These are phyloP conservation scores for Urochloa ruziziensis DNA, from an alignment of 176 grass and related monocot species.

Conservation along the genomic window DNA sequence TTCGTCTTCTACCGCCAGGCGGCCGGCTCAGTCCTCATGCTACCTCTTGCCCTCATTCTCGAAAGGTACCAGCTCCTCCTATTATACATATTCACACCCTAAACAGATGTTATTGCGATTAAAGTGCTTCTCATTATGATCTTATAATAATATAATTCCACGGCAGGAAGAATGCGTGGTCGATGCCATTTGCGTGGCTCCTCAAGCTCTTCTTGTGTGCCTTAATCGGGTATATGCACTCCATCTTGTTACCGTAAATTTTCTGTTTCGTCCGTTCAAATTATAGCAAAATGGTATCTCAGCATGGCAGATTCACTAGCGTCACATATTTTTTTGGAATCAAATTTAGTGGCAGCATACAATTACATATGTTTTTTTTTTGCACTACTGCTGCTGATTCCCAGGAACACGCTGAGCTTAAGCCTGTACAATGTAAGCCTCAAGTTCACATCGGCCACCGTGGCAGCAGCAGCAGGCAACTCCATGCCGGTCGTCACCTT, in stretches of 20 bases:
- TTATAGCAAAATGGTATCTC: no score
- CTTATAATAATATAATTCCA: no score
- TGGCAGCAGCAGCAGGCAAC: constrained; percentile 54
- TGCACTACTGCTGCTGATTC: background rate
- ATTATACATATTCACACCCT: no score
- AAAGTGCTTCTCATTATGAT: background rate
- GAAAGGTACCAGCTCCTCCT: background rate
- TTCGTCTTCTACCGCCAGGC: constrained; percentile 93
- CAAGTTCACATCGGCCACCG: constrained; percentile 65
- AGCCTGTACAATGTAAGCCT: constrained; percentile 61
- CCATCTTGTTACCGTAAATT: background rate
- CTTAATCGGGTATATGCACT: constrained; percentile 44
- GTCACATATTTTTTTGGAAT: background rate
- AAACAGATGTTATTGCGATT: no score
- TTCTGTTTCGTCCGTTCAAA: no score
- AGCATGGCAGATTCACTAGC: no score
- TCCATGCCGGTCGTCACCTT: constrained; percentile 68
- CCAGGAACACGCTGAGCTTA: constrained; percentile 55
- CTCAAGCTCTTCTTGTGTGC: constrained; percentile 72
- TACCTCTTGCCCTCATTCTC: constrained; percentile 45
- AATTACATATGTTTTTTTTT: no score
- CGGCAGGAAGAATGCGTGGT: constrained; percentile 37
- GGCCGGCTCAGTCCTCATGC: constrained; percentile 34
- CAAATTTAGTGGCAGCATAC: no score
- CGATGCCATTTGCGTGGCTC: constrained; percentile 27